Evolutionary conservation across 163 green algal genomes (phyloP).

Genomic region (Chlamydomonas reinhardtii): DNA sequence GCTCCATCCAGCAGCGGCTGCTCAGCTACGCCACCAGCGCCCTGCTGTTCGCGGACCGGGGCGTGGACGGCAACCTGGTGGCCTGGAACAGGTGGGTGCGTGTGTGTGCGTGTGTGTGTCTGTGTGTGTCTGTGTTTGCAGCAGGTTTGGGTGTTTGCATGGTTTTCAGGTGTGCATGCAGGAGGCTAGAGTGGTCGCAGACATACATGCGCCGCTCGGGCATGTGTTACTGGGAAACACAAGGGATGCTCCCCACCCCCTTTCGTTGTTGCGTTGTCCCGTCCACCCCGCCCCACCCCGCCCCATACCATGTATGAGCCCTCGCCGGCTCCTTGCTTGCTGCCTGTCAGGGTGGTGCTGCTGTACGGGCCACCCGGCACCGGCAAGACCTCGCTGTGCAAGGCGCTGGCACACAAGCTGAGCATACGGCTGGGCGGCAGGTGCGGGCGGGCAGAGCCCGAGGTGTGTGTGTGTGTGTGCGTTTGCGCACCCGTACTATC

Average conservation of each 20-base stretch:
- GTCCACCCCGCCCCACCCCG: too few species aligned
- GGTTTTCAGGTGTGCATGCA: too few species aligned
- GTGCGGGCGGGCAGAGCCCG: conserved; percentile 46
- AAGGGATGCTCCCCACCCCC: too few species aligned
- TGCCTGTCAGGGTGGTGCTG: conserved; percentile 72
- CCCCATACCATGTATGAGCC: too few species aligned
- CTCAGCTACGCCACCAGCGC: conserved; percentile 85
- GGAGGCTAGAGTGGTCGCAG: too few species aligned
- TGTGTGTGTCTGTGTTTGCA: not conserved
- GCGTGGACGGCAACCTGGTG: conserved; percentile 87
- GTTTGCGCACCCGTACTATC: too few species aligned
- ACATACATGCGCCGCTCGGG: too few species aligned
- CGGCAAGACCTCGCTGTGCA: conserved; percentile 95
- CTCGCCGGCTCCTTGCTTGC: not conserved
- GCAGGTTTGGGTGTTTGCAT: too few species aligned
- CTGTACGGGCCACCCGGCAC: conserved; percentile 94
- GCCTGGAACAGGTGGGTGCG: conserved; percentile 83
- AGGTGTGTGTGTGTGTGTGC: too few species aligned
- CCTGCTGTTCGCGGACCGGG: conserved; percentile 86
- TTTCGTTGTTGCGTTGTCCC: too few species aligned
- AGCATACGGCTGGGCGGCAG: conserved; percentile 79
- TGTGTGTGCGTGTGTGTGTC: not conserved
- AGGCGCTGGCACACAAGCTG: conserved; percentile 96
- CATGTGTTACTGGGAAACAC: too few species aligned
- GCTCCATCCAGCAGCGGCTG: conserved; percentile 85